These are phyloP conservation scores for Ophiostoma sp. DNA, from an alignment of 2,329 filamentous ascomycete genomes.

Conservation along the genomic window DNA sequence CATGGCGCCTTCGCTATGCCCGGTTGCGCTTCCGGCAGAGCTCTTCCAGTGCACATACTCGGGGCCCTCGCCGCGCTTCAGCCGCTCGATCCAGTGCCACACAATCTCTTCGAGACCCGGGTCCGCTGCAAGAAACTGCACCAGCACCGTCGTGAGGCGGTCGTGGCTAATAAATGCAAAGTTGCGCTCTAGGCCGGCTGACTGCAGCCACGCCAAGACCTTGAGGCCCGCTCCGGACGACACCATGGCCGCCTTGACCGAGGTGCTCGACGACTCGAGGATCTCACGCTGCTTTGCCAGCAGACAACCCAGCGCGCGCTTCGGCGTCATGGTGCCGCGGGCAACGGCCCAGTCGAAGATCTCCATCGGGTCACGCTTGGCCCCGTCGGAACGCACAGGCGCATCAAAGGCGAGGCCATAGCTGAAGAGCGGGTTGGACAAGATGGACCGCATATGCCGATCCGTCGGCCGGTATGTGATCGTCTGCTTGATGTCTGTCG, in stretches of 20 bases:
- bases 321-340: constrained; percentile 51
- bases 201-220: constrained; percentile 50
- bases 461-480: constrained; percentile 39
- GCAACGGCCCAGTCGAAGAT: constrained; percentile 53
- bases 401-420: constrained; percentile 33
- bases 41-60: constrained; percentile 16
- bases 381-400: constrained; percentile 19
- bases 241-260: constrained; percentile 35
- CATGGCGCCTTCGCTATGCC: background rate
- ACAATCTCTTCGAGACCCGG: constrained; percentile 47
- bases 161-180: constrained; percentile 43
- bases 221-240: constrained; percentile 43
- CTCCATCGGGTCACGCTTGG: constrained; percentile 43
- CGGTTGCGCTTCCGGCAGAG: background rate
- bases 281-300: constrained; percentile 43
- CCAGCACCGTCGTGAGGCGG: constrained; percentile 36
- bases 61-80: constrained; percentile 32
- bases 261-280: constrained; percentile 32
- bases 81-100: constrained; percentile 49
- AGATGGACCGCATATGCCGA: constrained; percentile 51
- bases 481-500: constrained; percentile 3
- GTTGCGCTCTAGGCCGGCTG: constrained; percentile 44
- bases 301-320: constrained; percentile 50
- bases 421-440: constrained; percentile 52
- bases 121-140: constrained; percentile 50